Conservation (phyloP, 2,329 filamentous ascomycete genomes). For the Talaromyces sp. region DNA sequence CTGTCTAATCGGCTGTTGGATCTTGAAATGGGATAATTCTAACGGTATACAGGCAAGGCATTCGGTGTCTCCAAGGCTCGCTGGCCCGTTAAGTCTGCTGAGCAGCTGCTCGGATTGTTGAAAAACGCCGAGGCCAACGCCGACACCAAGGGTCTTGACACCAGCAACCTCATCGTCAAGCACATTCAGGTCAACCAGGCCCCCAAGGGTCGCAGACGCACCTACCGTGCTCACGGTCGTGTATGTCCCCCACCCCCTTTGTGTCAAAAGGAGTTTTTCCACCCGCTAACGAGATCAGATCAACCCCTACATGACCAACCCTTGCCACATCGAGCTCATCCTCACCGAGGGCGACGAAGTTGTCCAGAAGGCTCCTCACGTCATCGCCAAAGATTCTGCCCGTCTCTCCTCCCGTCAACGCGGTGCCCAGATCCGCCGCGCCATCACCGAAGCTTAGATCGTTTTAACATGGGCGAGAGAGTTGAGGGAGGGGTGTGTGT, state of each 20-base stretch:
- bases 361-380: constrained; percentile 80
- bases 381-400: constrained; percentile 59
- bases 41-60: constrained; percentile 73
- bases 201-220: constrained; percentile 97
- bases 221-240: constrained; percentile 99
- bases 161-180: constrained; percentile 95
- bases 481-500: not conserved
- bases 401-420: constrained; percentile 91
- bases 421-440: constrained; percentile 62
- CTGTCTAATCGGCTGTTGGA: not conserved
- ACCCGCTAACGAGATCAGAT: constrained; percentile 58
- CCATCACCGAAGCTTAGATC: constrained; percentile 56
- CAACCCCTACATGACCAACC: constrained; percentile 99
- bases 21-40: not conserved
- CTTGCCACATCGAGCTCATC: constrained; percentile 99
- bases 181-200: constrained; percentile 99
- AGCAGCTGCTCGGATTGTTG: constrained; percentile 95
- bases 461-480: not conserved
- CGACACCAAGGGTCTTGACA: constrained; percentile 96
- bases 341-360: constrained; percentile 95
- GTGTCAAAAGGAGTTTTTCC: not conserved
- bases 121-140: constrained; percentile 97
- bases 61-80: constrained; percentile 97
- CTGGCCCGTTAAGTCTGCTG: constrained; percentile 98
- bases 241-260: constrained; percentile 61